Evolutionary conservation across 352 stramenopile species (phyloP).

Genomic region (Globisporangium nagaii): DNA sequence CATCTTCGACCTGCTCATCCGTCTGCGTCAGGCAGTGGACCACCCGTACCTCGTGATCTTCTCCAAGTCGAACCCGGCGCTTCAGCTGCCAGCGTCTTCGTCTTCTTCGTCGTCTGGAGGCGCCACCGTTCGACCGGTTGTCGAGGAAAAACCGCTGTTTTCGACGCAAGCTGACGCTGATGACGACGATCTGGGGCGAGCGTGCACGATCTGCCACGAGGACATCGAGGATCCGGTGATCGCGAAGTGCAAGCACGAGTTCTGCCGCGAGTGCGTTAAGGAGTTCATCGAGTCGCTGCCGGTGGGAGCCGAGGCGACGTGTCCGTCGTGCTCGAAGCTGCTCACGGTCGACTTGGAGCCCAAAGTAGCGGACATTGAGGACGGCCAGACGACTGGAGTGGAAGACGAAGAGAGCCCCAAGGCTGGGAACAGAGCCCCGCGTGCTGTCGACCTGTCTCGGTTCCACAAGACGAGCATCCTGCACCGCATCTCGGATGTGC

Average conservation of each 20-base stretch:
- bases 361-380: conserved; percentile 10
- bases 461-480: conserved; percentile 76
- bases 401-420: conserved; percentile 6
- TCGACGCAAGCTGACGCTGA: conserved; percentile 13
- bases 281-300: conserved; percentile 78
- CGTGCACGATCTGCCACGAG: conserved; percentile 93
- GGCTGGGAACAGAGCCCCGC: conserved; percentile 8
- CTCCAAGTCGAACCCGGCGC: conserved; percentile 80
- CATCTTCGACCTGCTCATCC: conserved; percentile 98
- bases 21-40: conserved; percentile 97
- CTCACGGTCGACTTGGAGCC: conserved; percentile 81
- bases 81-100: conserved; percentile 44
- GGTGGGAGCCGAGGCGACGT: conserved; percentile 48
- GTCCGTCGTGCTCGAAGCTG: conserved; percentile 74
- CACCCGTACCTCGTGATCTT: conserved; percentile 97
- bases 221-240: conserved; percentile 85
- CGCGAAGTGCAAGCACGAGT: conserved; percentile 87
- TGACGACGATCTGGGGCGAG: conserved; percentile 20
- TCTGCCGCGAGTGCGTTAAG: conserved; percentile 87
- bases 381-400: conserved; percentile 11
- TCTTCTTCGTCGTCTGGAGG: conserved; percentile 6
- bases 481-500: conserved; percentile 50
- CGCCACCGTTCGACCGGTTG: conserved; percentile 25
- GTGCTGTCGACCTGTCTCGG: conserved; percentile 38
- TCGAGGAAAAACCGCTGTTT: conserved; percentile 64